Conservation (phyloP, 73 alveolate species). For the Stentor roeselii region DNA sequence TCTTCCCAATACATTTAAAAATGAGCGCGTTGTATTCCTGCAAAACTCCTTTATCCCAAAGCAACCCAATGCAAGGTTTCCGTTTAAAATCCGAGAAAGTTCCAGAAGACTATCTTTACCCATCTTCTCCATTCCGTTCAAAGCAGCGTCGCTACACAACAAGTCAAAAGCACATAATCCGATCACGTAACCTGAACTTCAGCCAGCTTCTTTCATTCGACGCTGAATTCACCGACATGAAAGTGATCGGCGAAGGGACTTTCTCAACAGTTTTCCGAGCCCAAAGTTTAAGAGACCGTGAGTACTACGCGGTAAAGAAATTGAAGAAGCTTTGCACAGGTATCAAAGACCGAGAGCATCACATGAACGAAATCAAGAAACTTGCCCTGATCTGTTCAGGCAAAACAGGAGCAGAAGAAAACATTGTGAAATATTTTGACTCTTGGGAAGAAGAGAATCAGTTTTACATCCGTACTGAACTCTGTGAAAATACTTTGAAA, state of each 20-base stretch:
- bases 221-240: background rate
- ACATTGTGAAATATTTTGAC: slow-evolving; percentile 19
- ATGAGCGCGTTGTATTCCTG: slow-evolving; percentile 13
- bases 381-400: slow-evolving; percentile 4
- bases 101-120: background rate
- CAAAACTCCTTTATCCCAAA: background rate
- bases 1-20: background rate
- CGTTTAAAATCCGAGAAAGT: background rate
- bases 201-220: background rate
- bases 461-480: slow-evolving; percentile 13
- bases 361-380: background rate
- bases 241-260: slow-evolving; percentile 16
- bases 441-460: slow-evolving; percentile 18
- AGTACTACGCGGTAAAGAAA: slow-evolving; percentile 8
- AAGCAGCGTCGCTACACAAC: background rate
- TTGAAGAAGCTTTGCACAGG: background rate
- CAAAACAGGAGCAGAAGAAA: background rate
- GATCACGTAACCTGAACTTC: background rate
- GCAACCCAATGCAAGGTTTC: background rate
- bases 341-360: slow-evolving; percentile 6
- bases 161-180: slow-evolving; percentile 3
- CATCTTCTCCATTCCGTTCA: background rate
- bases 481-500: slow-evolving; percentile 7
- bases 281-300: background rate
- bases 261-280: background rate